Evolutionary conservation across 116 monocot genomes (phyloP), one percentile per base, ranked within the genome.

Genomic region (Cymodocea nodosa): DNA sequence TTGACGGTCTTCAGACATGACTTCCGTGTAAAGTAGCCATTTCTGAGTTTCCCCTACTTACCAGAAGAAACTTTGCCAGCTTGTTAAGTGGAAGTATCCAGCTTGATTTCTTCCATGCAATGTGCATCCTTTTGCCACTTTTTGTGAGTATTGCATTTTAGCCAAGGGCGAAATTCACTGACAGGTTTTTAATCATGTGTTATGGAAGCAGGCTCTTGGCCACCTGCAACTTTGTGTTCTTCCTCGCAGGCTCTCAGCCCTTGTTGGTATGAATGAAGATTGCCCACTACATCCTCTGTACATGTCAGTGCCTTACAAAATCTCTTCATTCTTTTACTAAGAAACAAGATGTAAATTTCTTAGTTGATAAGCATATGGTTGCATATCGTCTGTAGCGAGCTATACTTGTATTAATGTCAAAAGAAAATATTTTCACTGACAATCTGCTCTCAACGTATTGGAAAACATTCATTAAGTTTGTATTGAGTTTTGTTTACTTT

Each of bases 1-100:
- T 85, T 95, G 15, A 83, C 95, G 50, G 17, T 83, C 37, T 90
- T 90, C 60, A 81, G 85, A 51, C 85, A 83, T 62, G 90, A 95
- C 25, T 95, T 95, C 73, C 95, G 95, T 65, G 78, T 74, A 61
- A 95, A 95, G 48, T 76, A 81, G 58, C 9, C 18, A 25, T 44
- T 44, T 6, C 44, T 11, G 44, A 44, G 4, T 6, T 44, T 44
- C 6, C 6, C 4, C 37, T 6, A 37, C 44, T 6, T 44, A 44
- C 44, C 0, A 44, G 44, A 44, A 44, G 44, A 30, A 8, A 8
- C 11, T 6, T 44, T 44, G 44, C 44, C 0, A 44, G 6, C 44
- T 44, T 44, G 44, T 44, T 44, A 44, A 11, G 44, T 6, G 6
- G 9, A 44, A 44, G 44, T 11, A 44, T 4, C 44, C 44, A 44